A percentile compares a stretch with the other conserved stretches of the same genome.
These are phyloP conservation scores for Aureobasidium sp. DNA, from an alignment of 2,329 filamentous ascomycete genomes.

Conservation along the genomic window DNA sequence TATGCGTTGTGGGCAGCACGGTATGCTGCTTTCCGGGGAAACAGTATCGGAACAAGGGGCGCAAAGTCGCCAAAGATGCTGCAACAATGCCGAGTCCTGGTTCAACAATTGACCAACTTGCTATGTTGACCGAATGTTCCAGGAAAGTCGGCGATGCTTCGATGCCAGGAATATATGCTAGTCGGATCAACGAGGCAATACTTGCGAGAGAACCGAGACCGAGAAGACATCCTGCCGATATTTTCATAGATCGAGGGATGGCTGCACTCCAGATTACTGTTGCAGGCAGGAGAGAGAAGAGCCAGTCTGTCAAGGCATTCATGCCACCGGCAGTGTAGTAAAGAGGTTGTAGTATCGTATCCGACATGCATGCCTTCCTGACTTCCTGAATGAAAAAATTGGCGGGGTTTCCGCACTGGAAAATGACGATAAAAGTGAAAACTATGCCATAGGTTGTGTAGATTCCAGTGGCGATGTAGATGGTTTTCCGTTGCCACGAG, in stretches of 20 bases:
- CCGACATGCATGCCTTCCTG: slow-evolving; percentile 15
- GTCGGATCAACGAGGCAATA: slow-evolving; percentile 19
- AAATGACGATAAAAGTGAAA: slow-evolving; percentile 40
- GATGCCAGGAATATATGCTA: slow-evolving; percentile 18
- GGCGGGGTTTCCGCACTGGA: slow-evolving; percentile 25
- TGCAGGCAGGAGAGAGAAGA: slow-evolving; percentile 30
- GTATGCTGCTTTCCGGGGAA: not conserved
- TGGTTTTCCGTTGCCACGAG: slow-evolving; percentile 20
- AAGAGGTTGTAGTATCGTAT: slow-evolving; percentile 16
- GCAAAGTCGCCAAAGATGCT: slow-evolving; percentile 24
- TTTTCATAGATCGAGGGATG: slow-evolving; percentile 31
- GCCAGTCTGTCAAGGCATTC: slow-evolving; percentile 29
- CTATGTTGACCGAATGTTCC: slow-evolving; percentile 18
- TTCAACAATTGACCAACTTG: slow-evolving; percentile 25
- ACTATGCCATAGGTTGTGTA: slow-evolving; percentile 39
- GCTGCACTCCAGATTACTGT: slow-evolving; percentile 6
- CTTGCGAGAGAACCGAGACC: slow-evolving; percentile 27
- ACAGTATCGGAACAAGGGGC: slow-evolving; percentile 19
- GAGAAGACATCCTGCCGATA: slow-evolving; percentile 33
- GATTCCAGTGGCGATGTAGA: slow-evolving; percentile 17
- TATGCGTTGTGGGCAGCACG: not conserved
- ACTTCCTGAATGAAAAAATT: slow-evolving; percentile 17
- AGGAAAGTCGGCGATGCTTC: slow-evolving; percentile 18
- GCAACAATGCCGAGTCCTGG: slow-evolving; percentile 26
- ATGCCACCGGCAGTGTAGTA: slow-evolving; percentile 22